phyloP scores from a whole-genome alignment of 31 red algal genomes.

The Endocladia muricata region DNA sequence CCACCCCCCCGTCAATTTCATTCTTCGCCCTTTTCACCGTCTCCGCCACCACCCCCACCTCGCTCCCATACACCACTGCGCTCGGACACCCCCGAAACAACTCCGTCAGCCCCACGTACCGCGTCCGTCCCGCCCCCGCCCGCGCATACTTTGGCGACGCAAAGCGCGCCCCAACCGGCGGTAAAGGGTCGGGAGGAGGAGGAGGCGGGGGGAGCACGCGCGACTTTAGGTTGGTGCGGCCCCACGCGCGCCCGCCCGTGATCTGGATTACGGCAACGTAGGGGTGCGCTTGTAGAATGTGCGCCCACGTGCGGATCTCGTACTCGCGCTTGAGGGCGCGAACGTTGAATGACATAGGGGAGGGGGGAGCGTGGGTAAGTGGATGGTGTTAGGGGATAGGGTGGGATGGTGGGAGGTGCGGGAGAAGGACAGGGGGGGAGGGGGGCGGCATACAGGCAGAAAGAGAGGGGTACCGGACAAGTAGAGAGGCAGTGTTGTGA shows the following conservation, averaged over 20 bases:
- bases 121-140: slow-evolving; percentile 18
- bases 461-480: no score
- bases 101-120: slow-evolving; percentile 26
- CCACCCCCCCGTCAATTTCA: slow-evolving; percentile 48
- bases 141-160: slow-evolving; percentile 26
- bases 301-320: slow-evolving; percentile 28
- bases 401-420: no score
- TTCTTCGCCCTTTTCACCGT: slow-evolving; percentile 21
- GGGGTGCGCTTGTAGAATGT: slow-evolving; percentile 25
- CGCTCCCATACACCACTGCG: slow-evolving; percentile 53
- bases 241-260: slow-evolving; percentile 57
- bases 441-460: no score
- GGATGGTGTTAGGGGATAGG: no score
- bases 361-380: no score
- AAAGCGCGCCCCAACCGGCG: slow-evolving; percentile 34
- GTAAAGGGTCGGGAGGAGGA: no score
- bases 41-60: slow-evolving; percentile 26
- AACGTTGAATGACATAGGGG: slow-evolving; percentile 46
- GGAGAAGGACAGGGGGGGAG: no score
- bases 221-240: slow-evolving; percentile 52
- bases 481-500: no score
- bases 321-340: slow-evolving; percentile 48
- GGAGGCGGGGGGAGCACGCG: slow-evolving; percentile 13
- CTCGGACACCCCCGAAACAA: slow-evolving; percentile 45
- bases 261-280: slow-evolving; percentile 57